Evolutionary conservation across 176 grass and related monocot species (phyloP).

Genomic region (Sorghum bicolor): Sorghum_bicolor_NCBIv3 NC_012872.2:58993501-58994000

Average conservation of each 20-base stretch:
- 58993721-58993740: conserved; percentile 97
- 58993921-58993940: too few species aligned
- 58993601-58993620: background rate
- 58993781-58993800: conserved; percentile 92
- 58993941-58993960: too few species aligned
- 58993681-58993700: conserved; percentile 96
- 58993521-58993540: background rate
- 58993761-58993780: conserved; percentile 63
- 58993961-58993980: background rate
- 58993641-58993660: conserved; percentile 1
- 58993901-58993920: background rate
- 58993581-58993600: background rate
- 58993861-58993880: conserved; percentile 69
- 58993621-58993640: background rate
- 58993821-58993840: conserved; percentile 96
- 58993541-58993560: background rate
- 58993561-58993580: background rate
- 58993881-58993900: background rate
- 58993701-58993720: conserved; percentile 99
- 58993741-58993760: conserved; percentile 97
- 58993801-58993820: conserved; percentile 90
- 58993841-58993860: conserved; percentile 83
- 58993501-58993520: background rate
- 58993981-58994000: background rate
- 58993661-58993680: background rate